These are phyloP conservation scores for Colletotrichum spinosum DNA, from an alignment of 2,329 filamentous ascomycete species.

Conservation along the genomic window DNA sequence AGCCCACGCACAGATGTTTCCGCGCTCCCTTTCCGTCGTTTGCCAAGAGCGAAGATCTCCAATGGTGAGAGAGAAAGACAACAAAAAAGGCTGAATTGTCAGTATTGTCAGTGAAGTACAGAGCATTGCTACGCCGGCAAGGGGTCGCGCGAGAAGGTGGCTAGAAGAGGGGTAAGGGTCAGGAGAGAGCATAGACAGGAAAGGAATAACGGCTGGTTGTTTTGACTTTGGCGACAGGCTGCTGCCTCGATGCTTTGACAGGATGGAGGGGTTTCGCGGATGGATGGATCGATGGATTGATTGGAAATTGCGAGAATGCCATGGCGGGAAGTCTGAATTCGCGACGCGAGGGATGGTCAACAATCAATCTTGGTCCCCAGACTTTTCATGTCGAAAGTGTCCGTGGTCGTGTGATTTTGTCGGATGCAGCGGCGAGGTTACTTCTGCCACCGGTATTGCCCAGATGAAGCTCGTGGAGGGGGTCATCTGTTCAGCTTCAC, in stretches of 20 bases:
- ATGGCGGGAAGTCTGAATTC: constrained; percentile 24
- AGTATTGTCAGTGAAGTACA: not conserved
- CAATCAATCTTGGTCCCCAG: not conserved
- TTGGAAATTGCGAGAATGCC: constrained; percentile 21
- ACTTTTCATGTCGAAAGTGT: not conserved
- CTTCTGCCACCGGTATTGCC: not conserved
- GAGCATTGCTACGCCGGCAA: not conserved
- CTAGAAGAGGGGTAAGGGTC: constrained; percentile 9
- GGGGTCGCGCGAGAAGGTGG: constrained; percentile 3
- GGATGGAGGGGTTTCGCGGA: not conserved
- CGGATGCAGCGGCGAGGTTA: constrained; percentile 11
- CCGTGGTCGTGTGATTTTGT: constrained; percentile 1
- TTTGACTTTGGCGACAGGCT: not conserved
- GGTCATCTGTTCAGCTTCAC: not conserved
- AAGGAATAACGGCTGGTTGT: no score
- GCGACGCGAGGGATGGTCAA: not conserved
- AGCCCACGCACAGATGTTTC: constrained; percentile 11
- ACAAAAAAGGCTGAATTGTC: not conserved
- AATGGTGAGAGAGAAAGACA: not conserved
- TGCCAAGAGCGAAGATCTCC: not conserved
- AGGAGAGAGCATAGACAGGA: not conserved
- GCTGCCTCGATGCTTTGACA: constrained; percentile 6
- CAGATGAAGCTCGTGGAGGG: not conserved
- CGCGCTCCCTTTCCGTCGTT: not conserved
- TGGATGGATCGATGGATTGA: not conserved